These are phyloP conservation scores for Loxodes magnus DNA, from an alignment of 73 alveolate species.

Conservation along the genomic window DNA sequence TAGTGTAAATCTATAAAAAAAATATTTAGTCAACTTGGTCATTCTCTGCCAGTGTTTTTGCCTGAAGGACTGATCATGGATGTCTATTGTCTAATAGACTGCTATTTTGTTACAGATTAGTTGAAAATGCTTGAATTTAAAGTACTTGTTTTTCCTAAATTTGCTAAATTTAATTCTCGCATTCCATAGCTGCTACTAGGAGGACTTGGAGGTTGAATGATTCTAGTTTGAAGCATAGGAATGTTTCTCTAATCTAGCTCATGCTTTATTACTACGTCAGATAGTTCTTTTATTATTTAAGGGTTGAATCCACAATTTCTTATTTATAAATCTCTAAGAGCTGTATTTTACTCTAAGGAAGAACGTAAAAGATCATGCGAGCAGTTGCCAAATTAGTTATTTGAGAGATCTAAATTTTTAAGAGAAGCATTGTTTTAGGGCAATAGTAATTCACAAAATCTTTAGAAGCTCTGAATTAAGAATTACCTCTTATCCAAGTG, in stretches of 20 bases:
- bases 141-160: too few relatives aligned
- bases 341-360: slow-evolving; percentile 30
- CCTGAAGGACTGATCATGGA: too few relatives aligned
- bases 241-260: slow-evolving; percentile 30
- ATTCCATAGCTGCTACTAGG: too few relatives aligned
- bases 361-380: neutral
- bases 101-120: too few relatives aligned
- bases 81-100: too few relatives aligned
- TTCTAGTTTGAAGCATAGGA: too few relatives aligned
- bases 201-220: too few relatives aligned
- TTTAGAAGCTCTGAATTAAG: slow-evolving; percentile 17
- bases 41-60: too few relatives aligned
- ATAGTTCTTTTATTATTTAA: slow-evolving; percentile 34
- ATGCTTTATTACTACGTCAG: slow-evolving; percentile 50
- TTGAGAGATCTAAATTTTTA: slow-evolving; percentile 27
- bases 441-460: slow-evolving; percentile 27
- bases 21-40: too few relatives aligned
- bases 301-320: slow-evolving; percentile 41
- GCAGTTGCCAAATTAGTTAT: neutral
- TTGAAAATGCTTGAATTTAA: too few relatives aligned
- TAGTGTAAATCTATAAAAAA: too few relatives aligned
- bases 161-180: too few relatives aligned
- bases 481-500: slow-evolving; percentile 26
- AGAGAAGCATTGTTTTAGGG: slow-evolving; percentile 12
- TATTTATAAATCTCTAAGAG: slow-evolving; percentile 42